phyloP scores from a whole-genome alignment of 768 basidiomycete genomes.

The Kwoniella europaea region DNA sequence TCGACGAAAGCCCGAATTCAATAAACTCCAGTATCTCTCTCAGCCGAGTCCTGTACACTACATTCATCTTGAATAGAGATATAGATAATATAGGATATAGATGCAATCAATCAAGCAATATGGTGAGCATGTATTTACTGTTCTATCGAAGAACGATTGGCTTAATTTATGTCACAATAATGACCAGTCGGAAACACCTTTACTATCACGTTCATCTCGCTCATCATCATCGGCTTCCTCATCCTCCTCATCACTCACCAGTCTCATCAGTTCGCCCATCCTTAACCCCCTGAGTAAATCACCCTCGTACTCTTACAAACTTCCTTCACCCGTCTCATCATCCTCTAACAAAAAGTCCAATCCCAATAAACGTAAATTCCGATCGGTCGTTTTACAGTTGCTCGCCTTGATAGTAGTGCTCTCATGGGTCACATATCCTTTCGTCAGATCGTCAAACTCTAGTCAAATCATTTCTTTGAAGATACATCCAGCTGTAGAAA shows the following conservation, averaged over 20 bases:
- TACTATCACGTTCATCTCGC: slow-evolving; percentile 4
- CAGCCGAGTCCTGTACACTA: no score
- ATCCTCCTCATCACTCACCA: neutral
- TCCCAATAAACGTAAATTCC: neutral
- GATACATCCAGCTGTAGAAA: slow-evolving; percentile 9
- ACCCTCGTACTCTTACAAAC: neutral
- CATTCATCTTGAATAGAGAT: no score
- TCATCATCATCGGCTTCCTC: slow-evolving; percentile 4
- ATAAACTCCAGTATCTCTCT: no score
- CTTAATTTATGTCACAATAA: neutral
- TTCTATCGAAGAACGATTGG: neutral
- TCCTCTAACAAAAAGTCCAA: neutral
- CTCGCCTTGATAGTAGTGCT: neutral
- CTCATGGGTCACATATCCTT: neutral
- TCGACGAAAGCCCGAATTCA: no score
- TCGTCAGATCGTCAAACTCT: neutral
- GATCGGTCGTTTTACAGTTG: neutral
- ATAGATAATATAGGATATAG: no score
- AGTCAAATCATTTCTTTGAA: neutral
- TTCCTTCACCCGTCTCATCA: neutral
- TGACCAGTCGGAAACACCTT: slow-evolving; percentile 11
- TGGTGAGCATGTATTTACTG: no score
- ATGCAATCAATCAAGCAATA: no score
- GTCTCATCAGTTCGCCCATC: neutral
- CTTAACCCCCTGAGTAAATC: neutral